Percentiles rank a stretch among this genome's conserved stretches.
These are phyloP conservation scores for Alisma plantagoaquatica DNA, from an alignment of 106 monocot species.

Conservation along the genomic window DNA sequence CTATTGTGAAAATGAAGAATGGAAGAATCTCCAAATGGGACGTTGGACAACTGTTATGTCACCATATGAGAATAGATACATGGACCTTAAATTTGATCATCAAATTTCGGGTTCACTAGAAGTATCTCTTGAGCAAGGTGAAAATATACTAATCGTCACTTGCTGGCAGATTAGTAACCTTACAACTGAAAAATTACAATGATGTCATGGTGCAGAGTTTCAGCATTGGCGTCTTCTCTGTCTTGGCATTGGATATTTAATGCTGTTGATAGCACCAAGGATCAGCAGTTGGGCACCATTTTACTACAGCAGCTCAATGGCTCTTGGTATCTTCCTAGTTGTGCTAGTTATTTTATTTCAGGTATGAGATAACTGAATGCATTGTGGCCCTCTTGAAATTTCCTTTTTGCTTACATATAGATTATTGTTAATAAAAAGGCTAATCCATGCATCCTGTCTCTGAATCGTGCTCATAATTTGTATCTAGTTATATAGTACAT, in stretches of 20 bases:
- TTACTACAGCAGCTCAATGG: slow-evolving; percentile 95
- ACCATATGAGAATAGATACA: slow-evolving; percentile 58
- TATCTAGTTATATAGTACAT: too few relatives aligned
- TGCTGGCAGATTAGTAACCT: too few relatives aligned
- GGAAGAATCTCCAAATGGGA: slow-evolving; percentile 53
- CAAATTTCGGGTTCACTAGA: slow-evolving; percentile 28
- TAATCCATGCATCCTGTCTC: too few relatives aligned
- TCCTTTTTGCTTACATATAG: too few relatives aligned
- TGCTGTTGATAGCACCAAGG: slow-evolving; percentile 69
- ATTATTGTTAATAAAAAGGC: too few relatives aligned
- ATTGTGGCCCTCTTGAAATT: too few relatives aligned
- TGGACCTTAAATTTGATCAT: slow-evolving; percentile 49
- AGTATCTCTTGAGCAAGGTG: slow-evolving; percentile 61
- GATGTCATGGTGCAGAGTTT: slow-evolving; percentile 74
- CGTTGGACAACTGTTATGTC: slow-evolving; percentile 58
- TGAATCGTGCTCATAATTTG: too few relatives aligned
- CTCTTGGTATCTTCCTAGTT: slow-evolving; percentile 70
- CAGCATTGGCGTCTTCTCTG: slow-evolving; percentile 80
- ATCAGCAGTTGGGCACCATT: slow-evolving; percentile 87
- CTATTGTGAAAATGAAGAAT: slow-evolving; percentile 47
- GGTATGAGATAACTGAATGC: too few relatives aligned
- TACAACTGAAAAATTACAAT: too few relatives aligned
- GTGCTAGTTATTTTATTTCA: slow-evolving; percentile 78
- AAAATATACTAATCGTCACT: too few relatives aligned
- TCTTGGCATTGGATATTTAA: slow-evolving; percentile 69